These are phyloP conservation scores for Sarocladium kiliense DNA, from an alignment of 2,329 filamentous ascomycete species.

Conservation along the genomic window DNA sequence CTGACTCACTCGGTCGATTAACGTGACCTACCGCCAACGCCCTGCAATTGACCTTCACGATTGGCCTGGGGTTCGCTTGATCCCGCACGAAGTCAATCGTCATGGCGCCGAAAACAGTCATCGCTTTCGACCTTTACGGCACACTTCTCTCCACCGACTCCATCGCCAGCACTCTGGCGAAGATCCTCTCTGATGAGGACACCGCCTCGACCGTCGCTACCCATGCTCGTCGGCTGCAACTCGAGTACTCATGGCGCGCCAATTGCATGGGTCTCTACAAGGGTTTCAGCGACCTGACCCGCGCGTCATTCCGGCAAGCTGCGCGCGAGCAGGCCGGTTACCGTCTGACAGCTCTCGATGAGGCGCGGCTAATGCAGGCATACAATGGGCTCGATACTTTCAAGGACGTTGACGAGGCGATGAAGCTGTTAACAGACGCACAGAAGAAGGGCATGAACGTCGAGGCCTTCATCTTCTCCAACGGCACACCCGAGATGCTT, in stretches of 20 bases:
- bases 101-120: constrained; percentile 29
- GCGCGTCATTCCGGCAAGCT: constrained; percentile 57
- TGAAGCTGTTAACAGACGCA: constrained; percentile 37
- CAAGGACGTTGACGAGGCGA: constrained; percentile 52
- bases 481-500: constrained; percentile 62
- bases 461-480: constrained; percentile 62
- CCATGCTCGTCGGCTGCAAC: constrained; percentile 63
- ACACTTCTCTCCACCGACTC: constrained; percentile 69
- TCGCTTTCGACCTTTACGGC: constrained; percentile 74
- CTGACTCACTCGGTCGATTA: constrained; percentile 1
- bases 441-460: constrained; percentile 27
- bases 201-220: constrained; percentile 52
- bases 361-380: constrained; percentile 48
- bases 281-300: constrained; percentile 57
- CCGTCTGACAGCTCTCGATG: constrained; percentile 8
- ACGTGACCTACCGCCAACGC: not conserved
- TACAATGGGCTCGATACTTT: constrained; percentile 63
- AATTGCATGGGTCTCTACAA: constrained; percentile 64
- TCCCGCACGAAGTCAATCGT: not conserved
- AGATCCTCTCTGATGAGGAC: constrained; percentile 48
- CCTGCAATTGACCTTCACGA: too few relatives aligned
- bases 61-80: not conserved
- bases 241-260: constrained; percentile 73
- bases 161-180: constrained; percentile 54
- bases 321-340: constrained; percentile 48